These are phyloP conservation scores for Stephania yunnanensis DNA, from an alignment of 164 flowering plant species.

Conservation along the genomic window DNA sequence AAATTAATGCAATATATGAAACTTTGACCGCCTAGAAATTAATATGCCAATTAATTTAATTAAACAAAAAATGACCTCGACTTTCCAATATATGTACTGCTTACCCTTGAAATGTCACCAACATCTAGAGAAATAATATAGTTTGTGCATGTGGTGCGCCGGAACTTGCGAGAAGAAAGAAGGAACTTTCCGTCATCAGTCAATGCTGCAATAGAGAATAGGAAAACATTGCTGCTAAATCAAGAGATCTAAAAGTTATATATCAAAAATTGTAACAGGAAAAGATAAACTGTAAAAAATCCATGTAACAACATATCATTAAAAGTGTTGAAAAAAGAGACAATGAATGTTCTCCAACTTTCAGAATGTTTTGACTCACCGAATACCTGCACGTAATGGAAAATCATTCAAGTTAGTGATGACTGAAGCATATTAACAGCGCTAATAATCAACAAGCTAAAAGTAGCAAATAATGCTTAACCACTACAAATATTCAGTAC, in stretches of 20 bases:
- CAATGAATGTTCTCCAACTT: not conserved
- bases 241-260: not conserved
- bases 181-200: slow-evolving; percentile 68
- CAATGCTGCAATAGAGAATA: slow-evolving; percentile 36
- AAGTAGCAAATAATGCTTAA: no score
- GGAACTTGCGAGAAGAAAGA: slow-evolving; percentile 61
- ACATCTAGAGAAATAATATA: slow-evolving; percentile 54
- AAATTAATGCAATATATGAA: slow-evolving; percentile 3
- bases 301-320: no score
- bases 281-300: not conserved
- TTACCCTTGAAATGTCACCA: slow-evolving; percentile 54
- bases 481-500: no score
- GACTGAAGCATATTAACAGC: no score
- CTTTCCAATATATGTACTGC: slow-evolving; percentile 59
- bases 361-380: no score
- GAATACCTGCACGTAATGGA: no score
- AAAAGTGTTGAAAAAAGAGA: no score
- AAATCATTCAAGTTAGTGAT: no score
- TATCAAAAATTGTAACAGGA: no score
- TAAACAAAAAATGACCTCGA: slow-evolving; percentile 37
- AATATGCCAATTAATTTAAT: not conserved
- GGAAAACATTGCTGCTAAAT: not conserved
- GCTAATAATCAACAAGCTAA: no score
- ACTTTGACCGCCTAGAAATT: slow-evolving; percentile 10
- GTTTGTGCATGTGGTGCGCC: slow-evolving; percentile 61